Evolutionary conservation across 805 yeast species (phyloP).

Genomic region (Myxozyma nipponensis): DNA sequence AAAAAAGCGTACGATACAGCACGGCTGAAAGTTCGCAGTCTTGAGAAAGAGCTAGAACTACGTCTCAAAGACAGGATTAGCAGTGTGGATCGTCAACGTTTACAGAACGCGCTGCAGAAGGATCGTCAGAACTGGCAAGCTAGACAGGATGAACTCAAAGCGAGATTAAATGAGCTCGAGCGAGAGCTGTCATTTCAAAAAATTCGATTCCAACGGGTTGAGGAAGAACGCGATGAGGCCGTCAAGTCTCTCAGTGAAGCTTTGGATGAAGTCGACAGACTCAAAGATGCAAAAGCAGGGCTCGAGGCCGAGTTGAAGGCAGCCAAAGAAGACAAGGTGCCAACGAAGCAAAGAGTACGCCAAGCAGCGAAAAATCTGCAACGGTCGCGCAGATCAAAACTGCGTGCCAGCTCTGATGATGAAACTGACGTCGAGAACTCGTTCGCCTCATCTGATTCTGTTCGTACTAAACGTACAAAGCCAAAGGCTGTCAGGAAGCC

Average conservation of each 20-base stretch:
- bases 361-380: neutral
- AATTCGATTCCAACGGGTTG: slow-evolving; percentile 4
- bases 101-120: slow-evolving; percentile 16
- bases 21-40: neutral
- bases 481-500: neutral
- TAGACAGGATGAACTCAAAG: slow-evolving; percentile 9
- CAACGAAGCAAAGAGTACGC: neutral
- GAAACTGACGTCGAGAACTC: neutral
- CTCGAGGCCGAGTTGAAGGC: slow-evolving; percentile 4
- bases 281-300: slow-evolving; percentile 7
- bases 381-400: neutral
- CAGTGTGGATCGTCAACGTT: slow-evolving; percentile 5
- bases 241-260: slow-evolving; percentile 7
- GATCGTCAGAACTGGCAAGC: slow-evolving; percentile 20
- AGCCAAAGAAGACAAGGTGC: neutral
- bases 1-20: slow-evolving; percentile 6
- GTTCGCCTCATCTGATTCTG: neutral
- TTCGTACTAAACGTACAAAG: neutral
- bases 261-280: slow-evolving; percentile 4
- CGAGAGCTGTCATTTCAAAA: slow-evolving; percentile 9
- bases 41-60: slow-evolving; percentile 19
- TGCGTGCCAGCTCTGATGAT: neutral
- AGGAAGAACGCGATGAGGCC: slow-evolving; percentile 22
- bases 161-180: slow-evolving; percentile 13
- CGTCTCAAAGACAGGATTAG: slow-evolving; percentile 4